Evolutionary conservation across 805 yeast species (phyloP).

Genomic region (Yarrowia yakushimensis): DNA sequence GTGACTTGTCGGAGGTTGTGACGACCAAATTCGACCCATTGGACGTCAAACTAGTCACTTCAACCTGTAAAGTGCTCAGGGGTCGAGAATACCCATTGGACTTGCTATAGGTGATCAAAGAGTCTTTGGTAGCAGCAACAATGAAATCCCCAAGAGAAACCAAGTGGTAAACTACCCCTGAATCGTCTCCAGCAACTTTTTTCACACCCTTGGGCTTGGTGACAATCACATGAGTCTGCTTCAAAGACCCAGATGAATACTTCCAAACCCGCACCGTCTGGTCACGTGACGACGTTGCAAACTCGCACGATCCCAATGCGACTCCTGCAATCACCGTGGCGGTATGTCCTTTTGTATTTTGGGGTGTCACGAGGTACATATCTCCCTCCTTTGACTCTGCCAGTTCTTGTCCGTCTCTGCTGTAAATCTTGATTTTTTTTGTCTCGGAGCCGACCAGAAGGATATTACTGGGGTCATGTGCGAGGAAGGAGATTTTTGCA

Average conservation of each 20-base stretch:
- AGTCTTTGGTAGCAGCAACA: slow-evolving; percentile 12
- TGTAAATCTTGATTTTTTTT: slow-evolving; percentile 32
- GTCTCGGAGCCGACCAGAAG: slow-evolving; percentile 33
- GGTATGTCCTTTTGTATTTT: slow-evolving; percentile 40
- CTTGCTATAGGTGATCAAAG: slow-evolving; percentile 32
- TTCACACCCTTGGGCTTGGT: slow-evolving; percentile 30
- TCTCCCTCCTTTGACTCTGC: slow-evolving; percentile 37
- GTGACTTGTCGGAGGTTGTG: slow-evolving; percentile 28
- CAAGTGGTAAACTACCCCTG: background rate
- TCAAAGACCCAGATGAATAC: slow-evolving; percentile 28
- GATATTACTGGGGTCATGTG: slow-evolving; percentile 27
- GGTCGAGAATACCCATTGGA: slow-evolving; percentile 29
- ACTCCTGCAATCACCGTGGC: slow-evolving; percentile 35
- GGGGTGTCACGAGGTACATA: slow-evolving; percentile 39
- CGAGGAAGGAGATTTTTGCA: slow-evolving; percentile 29
- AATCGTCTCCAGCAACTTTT: slow-evolving; percentile 28
- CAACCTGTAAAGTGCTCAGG: slow-evolving; percentile 31
- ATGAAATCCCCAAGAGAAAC: background rate
- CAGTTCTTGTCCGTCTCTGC: slow-evolving; percentile 34
- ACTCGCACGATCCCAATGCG: slow-evolving; percentile 20
- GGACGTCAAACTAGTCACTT: slow-evolving; percentile 38
- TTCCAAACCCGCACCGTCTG: slow-evolving; percentile 42
- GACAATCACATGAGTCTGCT: slow-evolving; percentile 35
- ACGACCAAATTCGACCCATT: background rate
- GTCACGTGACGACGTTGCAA: slow-evolving; percentile 37